Conservation (phyloP, 345 rosid species). For the Psidium friedrichsthalianum region DNA sequence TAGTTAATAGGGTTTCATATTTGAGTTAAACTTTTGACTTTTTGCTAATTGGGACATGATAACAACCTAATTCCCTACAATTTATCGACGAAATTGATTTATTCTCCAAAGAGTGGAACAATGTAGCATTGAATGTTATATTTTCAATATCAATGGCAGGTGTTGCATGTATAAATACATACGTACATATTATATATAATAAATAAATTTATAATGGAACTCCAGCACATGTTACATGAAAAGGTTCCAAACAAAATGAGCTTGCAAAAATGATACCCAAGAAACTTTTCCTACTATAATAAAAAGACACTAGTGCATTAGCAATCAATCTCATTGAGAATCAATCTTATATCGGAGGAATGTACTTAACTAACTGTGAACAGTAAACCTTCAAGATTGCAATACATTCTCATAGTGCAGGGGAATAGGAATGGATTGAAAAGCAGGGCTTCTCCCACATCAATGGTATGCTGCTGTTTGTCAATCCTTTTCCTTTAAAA, state of each 20-base stretch:
- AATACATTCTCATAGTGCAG: not conserved
- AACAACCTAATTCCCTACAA: not conserved
- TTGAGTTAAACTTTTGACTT: not conserved
- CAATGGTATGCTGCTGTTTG: not conserved
- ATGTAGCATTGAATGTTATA: not conserved
- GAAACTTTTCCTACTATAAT: not conserved
- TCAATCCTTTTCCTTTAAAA: not conserved
- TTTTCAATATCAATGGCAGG: not conserved
- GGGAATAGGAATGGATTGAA: not conserved
- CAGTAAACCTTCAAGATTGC: not conserved
- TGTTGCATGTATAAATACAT: not conserved
- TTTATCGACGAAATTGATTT: not conserved
- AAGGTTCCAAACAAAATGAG: not conserved
- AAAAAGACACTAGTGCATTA: not conserved
- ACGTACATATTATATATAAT: too few species aligned
- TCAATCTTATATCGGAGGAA: not conserved
- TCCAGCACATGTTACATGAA: not conserved
- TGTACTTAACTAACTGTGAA: not conserved
- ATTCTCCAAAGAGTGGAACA: not conserved
- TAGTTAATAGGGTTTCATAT: not conserved
- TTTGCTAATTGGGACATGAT: not conserved
- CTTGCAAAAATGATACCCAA: not conserved
- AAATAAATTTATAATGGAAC: not conserved
- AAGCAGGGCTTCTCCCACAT: not conserved
- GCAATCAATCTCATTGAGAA: not conserved